A percentile compares a stretch with the other conserved stretches of the same genome.
phyloP scores from a whole-genome alignment of 495 filamentous ascomycete species.

The Tuber brumale region DNA sequence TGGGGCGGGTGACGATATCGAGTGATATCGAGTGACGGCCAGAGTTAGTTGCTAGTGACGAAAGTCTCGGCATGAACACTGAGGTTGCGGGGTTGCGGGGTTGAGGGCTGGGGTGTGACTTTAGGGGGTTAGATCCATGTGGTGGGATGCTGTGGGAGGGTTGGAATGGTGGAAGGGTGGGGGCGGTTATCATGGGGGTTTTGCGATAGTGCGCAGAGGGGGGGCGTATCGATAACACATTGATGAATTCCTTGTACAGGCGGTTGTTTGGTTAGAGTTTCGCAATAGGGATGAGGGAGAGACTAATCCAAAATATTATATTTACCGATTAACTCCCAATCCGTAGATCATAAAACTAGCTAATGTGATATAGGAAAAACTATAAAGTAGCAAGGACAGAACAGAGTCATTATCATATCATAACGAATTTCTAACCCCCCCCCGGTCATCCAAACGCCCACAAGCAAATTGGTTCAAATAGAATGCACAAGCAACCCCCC shows the following conservation, averaged over 20 bases:
- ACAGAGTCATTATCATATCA: slow-evolving; percentile 2
- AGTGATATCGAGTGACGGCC: neutral
- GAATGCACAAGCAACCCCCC: neutral
- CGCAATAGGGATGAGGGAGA: neutral
- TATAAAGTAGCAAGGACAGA: neutral
- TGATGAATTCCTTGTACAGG: neutral
- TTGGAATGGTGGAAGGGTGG: neutral
- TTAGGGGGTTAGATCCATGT: neutral
- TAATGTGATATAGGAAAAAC: neutral
- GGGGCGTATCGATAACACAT: neutral
- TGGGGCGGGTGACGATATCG: neutral
- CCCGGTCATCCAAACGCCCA: neutral
- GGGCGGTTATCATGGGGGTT: neutral
- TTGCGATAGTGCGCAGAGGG: neutral
- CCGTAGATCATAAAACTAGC: neutral
- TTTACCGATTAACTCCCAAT: neutral
- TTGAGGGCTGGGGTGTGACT: neutral
- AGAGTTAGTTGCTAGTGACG: neutral
- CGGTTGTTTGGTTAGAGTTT: neutral
- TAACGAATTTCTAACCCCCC: neutral
- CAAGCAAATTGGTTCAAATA: neutral
- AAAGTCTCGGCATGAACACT: neutral
- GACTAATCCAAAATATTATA: neutral
- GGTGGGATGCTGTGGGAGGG: neutral
- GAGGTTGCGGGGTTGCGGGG: neutral